phyloP scores from a whole-genome alignment of 1,284 basidiomycete species.

The Apiotrichum laibachii region DNA sequence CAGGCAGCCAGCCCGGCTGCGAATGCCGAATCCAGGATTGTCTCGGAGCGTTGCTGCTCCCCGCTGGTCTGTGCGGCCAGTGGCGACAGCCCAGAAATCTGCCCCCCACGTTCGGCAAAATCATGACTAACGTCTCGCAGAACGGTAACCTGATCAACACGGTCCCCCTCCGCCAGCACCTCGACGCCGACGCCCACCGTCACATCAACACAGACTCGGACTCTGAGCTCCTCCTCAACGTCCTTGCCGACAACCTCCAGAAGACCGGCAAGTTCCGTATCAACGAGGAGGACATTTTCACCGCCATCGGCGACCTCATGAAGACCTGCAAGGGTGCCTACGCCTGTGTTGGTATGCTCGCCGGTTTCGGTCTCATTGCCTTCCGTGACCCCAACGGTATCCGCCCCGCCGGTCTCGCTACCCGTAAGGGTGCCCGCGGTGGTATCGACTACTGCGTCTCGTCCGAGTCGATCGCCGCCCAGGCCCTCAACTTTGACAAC shows the following conservation, averaged over 20 bases:
- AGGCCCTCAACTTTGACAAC: constrained; percentile 82
- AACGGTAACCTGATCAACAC: constrained; percentile 99
- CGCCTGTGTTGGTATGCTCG: constrained; percentile 96
- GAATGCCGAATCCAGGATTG: too few species aligned
- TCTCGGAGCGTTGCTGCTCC: too few species aligned
- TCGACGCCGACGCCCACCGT: constrained; percentile 94
- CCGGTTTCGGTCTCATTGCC: constrained; percentile 96
- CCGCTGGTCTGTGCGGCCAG: too few species aligned
- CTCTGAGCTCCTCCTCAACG: constrained; percentile 94
- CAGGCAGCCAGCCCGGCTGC: too few species aligned
- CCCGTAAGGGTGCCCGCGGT: constrained; percentile 54
- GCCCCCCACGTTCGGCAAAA: not conserved
- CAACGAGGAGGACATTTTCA: constrained; percentile 99
- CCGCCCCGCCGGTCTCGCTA: constrained; percentile 81
- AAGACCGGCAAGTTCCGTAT: constrained; percentile 98
- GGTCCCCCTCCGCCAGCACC: constrained; percentile 74
- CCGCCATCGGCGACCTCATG: constrained; percentile 87
- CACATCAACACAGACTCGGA: constrained; percentile 99
- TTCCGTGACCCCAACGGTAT: constrained; percentile 99
- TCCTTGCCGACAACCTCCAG: constrained; percentile 96
- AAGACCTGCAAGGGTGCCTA: constrained; percentile 86
- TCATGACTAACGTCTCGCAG: constrained; percentile 52
- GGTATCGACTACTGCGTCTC: constrained; percentile 86
- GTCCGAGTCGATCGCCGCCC: constrained; percentile 94
- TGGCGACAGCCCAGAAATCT: too few species aligned